A percentile compares a stretch with the other conserved stretches of the same genome.
Evolutionary conservation across 2,329 filamentous ascomycete species (phyloP).

Genomic region (Ascochyta koolunga): DNA sequence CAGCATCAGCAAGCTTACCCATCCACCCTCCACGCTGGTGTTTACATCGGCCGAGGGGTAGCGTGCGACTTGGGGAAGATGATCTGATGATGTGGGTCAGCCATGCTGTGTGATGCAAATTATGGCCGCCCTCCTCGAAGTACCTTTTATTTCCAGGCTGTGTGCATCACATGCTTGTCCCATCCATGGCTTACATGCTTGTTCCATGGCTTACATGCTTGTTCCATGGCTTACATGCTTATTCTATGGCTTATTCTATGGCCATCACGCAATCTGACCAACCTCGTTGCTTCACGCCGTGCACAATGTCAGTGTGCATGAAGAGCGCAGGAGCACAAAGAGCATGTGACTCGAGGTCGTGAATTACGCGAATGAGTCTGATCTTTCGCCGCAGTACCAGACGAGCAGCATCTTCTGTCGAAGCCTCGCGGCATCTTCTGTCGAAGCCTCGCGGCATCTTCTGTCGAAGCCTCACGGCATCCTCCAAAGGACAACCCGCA

Average conservation of each 20-base stretch:
- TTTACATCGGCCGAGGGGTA: constrained; percentile 3
- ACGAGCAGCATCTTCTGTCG: not conserved
- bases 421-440: not conserved
- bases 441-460: not conserved
- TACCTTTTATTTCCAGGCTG: too few relatives aligned
- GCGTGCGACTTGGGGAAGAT: not conserved
- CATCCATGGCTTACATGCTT: too few relatives aligned
- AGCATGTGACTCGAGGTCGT: too few relatives aligned
- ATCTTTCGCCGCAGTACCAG: not conserved
- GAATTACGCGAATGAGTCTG: not conserved
- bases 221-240: too few relatives aligned
- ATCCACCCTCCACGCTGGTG: not conserved
- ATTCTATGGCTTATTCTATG: too few relatives aligned
- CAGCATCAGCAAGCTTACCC: constrained; percentile 2
- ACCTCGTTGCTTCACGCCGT: too few relatives aligned
- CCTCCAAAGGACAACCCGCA: not conserved
- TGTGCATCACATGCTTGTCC: too few relatives aligned
- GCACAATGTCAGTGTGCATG: too few relatives aligned
- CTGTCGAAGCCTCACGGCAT: not conserved
- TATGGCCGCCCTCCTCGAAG: too few relatives aligned
- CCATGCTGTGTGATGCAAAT: not conserved
- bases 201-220: too few relatives aligned
- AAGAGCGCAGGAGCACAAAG: too few relatives aligned
- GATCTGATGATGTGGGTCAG: not conserved
- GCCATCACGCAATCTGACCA: too few relatives aligned